These are phyloP conservation scores for Fusarium floridanum DNA, from an alignment of 2,329 filamentous ascomycete genomes.

Conservation along the genomic window DNA sequence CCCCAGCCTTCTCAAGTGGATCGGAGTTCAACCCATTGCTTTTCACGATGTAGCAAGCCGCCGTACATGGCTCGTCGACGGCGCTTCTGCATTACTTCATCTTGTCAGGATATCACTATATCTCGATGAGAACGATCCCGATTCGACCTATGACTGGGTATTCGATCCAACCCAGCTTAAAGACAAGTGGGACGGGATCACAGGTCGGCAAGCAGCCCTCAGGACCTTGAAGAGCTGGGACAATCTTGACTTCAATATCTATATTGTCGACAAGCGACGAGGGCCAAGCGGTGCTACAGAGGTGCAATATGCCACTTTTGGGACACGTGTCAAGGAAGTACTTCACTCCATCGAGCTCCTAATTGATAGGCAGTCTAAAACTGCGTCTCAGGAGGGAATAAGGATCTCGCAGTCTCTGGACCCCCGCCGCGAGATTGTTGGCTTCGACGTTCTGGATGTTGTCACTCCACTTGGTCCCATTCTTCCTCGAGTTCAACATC, in stretches of 20 bases:
- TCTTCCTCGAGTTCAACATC: constrained; percentile 2
- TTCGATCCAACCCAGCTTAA: constrained; percentile 9
- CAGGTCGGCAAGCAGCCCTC: constrained; percentile 9
- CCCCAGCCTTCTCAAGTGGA: constrained; percentile 23
- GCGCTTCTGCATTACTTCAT: constrained; percentile 29
- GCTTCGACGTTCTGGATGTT: constrained; percentile 15
- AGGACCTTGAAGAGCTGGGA: constrained; percentile 18
- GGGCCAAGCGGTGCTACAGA: background rate
- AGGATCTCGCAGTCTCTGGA: constrained; percentile 4
- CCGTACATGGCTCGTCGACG: constrained; percentile 24
- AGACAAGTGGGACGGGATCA: constrained; percentile 1
- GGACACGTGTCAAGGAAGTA: background rate
- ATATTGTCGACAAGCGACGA: background rate
- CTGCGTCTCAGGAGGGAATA: constrained; percentile 9
- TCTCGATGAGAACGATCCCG: constrained; percentile 3
- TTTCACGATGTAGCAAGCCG: constrained; percentile 20
- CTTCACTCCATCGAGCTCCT: constrained; percentile 16
- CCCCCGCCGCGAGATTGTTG: constrained; percentile 10
- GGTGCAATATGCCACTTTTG: background rate
- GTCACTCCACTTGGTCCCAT: constrained; percentile 6
- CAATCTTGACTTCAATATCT: constrained; percentile 5
- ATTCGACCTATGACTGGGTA: constrained; percentile 28
- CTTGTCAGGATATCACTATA: constrained; percentile 24
- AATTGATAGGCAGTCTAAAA: constrained; percentile 6
- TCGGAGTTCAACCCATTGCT: background rate